Conservation (phyloP, 805 yeast genomes). For the Metschnikowia lachancei region DNA sequence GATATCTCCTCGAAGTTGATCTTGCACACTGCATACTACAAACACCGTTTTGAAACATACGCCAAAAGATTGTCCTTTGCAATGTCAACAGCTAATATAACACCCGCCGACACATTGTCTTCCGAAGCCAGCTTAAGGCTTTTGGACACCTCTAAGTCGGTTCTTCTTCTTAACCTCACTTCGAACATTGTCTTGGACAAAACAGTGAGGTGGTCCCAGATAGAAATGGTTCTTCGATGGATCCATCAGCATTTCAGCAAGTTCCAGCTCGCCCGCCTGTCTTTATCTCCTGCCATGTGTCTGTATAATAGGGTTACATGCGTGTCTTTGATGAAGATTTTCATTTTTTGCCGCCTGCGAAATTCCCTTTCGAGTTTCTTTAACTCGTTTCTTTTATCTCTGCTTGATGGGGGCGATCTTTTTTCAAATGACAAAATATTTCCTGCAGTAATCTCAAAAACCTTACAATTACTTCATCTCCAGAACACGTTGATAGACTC, state of each 20-base stretch:
- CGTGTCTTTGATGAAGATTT: conserved; percentile 26
- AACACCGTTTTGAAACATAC: conserved; percentile 30
- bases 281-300: neutral
- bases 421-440: neutral
- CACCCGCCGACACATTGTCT: neutral
- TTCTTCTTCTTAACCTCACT: conserved; percentile 31
- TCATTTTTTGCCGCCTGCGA: conserved; percentile 24
- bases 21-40: conserved; percentile 22
- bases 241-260: conserved; percentile 21
- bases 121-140: conserved; percentile 4
- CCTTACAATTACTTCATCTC: conserved; percentile 26
- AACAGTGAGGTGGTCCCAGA: conserved; percentile 25
- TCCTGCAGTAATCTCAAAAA: conserved; percentile 20
- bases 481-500: conserved; percentile 9
- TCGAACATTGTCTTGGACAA: conserved; percentile 29
- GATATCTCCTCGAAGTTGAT: conserved; percentile 31
- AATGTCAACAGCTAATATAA: neutral
- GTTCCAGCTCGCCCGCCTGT: neutral
- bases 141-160: conserved; percentile 27
- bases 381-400: conserved; percentile 19
- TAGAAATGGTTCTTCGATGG: conserved; percentile 28
- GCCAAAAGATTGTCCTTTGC: conserved; percentile 33
- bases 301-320: conserved; percentile 21
- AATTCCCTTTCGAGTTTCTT: conserved; percentile 22
- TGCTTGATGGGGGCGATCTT: neutral